Base-by-base conservation (phyloP, 176 grass and related monocot species). In the Chloris gayana region DNA sequence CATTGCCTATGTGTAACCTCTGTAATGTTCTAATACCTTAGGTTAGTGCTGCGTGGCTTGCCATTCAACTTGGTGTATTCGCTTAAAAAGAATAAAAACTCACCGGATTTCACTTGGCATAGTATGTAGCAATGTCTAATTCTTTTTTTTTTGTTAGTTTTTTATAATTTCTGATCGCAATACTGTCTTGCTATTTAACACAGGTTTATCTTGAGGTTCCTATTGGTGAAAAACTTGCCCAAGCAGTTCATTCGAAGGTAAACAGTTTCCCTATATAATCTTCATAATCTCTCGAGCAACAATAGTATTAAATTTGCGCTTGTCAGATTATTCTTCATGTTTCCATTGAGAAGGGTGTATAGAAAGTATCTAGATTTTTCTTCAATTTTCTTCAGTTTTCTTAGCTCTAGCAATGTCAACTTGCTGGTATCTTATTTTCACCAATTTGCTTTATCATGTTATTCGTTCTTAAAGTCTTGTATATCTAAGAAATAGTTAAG, bases 171-270 rank as follows among this genome's bases (percentile, higher is more conserved):
- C 26, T 64, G 14, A 22, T 73, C 49, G 78, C 35, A 32, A 41
- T 73, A 29, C 14, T 72, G 24, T 38, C 14, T 2, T 69, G 61
- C 7, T 61, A 53, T 37, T 34, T 37, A 3, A 82, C 47, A 64
- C 86, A 99, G 96, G 88, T 99, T 80, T 99, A 99, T 81, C 84
- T 99, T 75, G 96, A 99, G 66, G 88, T 99, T 66, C 96, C 96
- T 41, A 95, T 82, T 80, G 79, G 92, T 33, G 96, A 95, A 86
- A 99, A 81, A 85, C 87, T 95, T 81, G 96, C 92, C 56, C 90
- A 91, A 70, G 90, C 92, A 84, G 84, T 99, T 82, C 92, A 91
- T 75, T 86, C 63, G 0, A 99, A 99, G 96, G 96, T 99, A 85
- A 24, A 66, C n/a, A n/a, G 54, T 66, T 74, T 75, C 63, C n/a